A percentile compares a stretch with the other conserved stretches of the same genome.
These are phyloP conservation scores for Acanthamoeba rhysodes DNA, from an alignment of 208 protist genomes.

Conservation along the genomic window DNA sequence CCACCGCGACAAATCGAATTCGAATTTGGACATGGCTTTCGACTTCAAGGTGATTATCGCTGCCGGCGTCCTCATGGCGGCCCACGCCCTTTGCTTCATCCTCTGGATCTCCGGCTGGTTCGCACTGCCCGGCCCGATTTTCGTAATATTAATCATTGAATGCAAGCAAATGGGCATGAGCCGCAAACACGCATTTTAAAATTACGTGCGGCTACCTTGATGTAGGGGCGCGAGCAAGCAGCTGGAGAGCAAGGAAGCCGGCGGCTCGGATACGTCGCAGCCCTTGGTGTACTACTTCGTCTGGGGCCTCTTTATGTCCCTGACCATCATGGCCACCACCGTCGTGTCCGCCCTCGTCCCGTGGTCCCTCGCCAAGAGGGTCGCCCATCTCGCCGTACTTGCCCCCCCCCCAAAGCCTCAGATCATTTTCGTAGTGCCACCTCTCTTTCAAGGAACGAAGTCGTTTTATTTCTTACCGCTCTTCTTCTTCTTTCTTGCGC, in stretches of 20 bases:
- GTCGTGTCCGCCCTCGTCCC: background rate
- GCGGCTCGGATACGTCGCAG: background rate
- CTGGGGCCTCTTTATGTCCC: slow-evolving; percentile 22
- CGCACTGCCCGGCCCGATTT: background rate
- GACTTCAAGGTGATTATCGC: slow-evolving; percentile 33
- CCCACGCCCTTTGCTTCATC: background rate
- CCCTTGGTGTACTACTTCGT: slow-evolving; percentile 20
- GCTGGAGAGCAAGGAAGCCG: background rate
- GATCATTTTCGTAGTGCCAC: background rate
- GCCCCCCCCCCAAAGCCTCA: background rate
- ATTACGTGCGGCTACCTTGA: background rate
- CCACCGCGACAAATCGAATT: too few species aligned
- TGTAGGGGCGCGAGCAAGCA: slow-evolving; percentile 22
- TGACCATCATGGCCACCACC: slow-evolving; percentile 23
- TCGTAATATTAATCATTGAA: too few species aligned
- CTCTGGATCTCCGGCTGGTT: slow-evolving; percentile 38
- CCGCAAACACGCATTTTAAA: background rate
- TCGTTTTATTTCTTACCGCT: background rate
- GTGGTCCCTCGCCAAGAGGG: background rate
- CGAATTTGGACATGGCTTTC: background rate
- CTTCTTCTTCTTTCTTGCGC: background rate
- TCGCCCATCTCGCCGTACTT: background rate
- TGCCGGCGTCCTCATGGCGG: background rate
- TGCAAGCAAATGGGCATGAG: too few species aligned
- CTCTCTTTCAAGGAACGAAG: background rate